Evolutionary conservation across 371 early-diverging fungal species (phyloP).

Genomic region (Entomophthora muscae): DNA sequence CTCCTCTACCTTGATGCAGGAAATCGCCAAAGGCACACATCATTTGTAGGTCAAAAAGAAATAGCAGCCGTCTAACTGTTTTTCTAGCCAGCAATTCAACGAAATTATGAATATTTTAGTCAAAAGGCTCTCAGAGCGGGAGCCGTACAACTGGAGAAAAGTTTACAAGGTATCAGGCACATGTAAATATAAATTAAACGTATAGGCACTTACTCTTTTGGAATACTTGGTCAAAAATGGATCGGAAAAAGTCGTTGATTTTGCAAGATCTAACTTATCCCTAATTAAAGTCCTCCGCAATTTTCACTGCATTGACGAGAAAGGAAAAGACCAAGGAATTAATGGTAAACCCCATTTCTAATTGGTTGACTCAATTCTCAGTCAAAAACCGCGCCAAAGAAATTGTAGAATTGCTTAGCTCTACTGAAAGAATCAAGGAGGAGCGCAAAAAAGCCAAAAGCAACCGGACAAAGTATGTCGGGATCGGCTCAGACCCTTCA

Average conservation of each 20-base stretch:
- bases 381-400: constrained; percentile 84
- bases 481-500: constrained; percentile 36
- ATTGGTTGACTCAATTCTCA: constrained; percentile 12
- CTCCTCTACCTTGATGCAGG: constrained; percentile 73
- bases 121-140: constrained; percentile 66
- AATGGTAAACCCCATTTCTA: constrained; percentile 39
- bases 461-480: constrained; percentile 74
- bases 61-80: neutral
- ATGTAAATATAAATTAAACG: neutral
- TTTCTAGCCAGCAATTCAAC: constrained; percentile 56
- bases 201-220: constrained; percentile 64
- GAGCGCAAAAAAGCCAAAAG: constrained; percentile 79
- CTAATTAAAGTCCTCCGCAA: constrained; percentile 65
- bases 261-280: constrained; percentile 63
- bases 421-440: constrained; percentile 49
- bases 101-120: constrained; percentile 88
- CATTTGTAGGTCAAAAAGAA: constrained; percentile 36
- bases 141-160: constrained; percentile 75
- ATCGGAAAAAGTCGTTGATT: constrained; percentile 78
- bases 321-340: constrained; percentile 91
- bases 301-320: constrained; percentile 72
- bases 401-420: constrained; percentile 57
- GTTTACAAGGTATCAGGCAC: constrained; percentile 62
- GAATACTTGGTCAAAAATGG: constrained; percentile 93
- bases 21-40: constrained; percentile 68